phyloP scores from a whole-genome alignment of 2,329 filamentous ascomycete species.

The Metarhizium rileyi region DNA sequence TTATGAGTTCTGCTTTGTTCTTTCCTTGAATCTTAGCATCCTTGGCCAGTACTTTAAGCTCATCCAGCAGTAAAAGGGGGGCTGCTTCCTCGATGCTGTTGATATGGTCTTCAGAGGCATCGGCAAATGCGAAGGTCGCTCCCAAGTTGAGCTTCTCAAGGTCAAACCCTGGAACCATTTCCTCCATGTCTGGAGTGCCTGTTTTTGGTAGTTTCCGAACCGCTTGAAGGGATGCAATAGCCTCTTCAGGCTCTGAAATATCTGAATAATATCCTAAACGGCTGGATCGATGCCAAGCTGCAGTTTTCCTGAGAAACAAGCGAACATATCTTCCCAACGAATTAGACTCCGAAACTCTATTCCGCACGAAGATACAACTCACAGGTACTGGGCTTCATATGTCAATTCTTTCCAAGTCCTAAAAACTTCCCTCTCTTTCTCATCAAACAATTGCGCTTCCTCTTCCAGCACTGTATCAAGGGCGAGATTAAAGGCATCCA shows the following conservation, averaged over 20 bases:
- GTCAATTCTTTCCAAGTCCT: conserved; percentile 59
- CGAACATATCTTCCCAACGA: conserved; percentile 64
- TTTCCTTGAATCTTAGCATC: conserved; percentile 80
- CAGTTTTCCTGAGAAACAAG: conserved; percentile 84
- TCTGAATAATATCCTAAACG: conserved; percentile 74
- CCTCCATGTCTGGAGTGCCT: conserved; percentile 8
- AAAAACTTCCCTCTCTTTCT: conserved; percentile 70
- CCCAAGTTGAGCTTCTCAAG: conserved; percentile 37
- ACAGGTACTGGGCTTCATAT: conserved; percentile 90
- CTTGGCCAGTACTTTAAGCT: conserved; percentile 75
- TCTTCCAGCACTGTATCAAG: conserved; percentile 83
- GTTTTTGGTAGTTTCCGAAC: conserved; percentile 41
- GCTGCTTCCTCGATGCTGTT: conserved; percentile 75
- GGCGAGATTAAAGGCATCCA: conserved; percentile 92
- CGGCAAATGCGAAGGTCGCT: conserved; percentile 65
- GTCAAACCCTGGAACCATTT: conserved; percentile 20
- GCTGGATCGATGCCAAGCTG: conserved; percentile 78
- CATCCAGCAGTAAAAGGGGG: conserved; percentile 71
- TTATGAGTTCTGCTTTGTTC: conserved; percentile 73
- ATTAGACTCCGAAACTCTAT: not conserved
- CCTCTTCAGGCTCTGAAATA: conserved; percentile 61
- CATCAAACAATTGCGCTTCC: conserved; percentile 78
- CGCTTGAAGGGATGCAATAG: conserved; percentile 56
- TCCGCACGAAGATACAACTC: conserved; percentile 22
- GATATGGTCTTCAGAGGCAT: conserved; percentile 64